These are phyloP conservation scores for Alternaria burnsii DNA, from an alignment of 2,329 filamentous ascomycete species.

Conservation along the genomic window DNA sequence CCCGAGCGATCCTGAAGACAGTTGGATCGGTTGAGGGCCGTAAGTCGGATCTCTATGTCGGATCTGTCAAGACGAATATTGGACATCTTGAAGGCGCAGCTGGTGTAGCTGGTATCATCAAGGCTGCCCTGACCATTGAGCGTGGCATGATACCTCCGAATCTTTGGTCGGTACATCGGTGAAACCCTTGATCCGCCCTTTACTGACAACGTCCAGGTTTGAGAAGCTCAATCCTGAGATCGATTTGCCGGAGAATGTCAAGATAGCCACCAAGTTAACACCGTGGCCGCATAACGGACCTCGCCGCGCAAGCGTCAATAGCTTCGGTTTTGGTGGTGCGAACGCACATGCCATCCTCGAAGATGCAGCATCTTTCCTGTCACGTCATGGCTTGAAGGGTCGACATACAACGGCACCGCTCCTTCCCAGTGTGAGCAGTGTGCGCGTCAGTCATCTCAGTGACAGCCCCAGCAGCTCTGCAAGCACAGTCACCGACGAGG, in stretches of 20 bases:
- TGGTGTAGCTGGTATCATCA: conserved; percentile 51
- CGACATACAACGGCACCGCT: conserved; percentile 26
- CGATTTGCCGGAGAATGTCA: conserved; percentile 6
- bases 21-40: conserved; percentile 13
- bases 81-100: conserved; percentile 54
- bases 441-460: not conserved
- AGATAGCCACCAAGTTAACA: conserved; percentile 8
- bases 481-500: conserved; percentile 6
- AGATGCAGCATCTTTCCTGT: conserved; percentile 11
- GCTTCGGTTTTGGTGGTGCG: conserved; percentile 57
- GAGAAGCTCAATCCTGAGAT: conserved; percentile 15
- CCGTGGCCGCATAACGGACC: conserved; percentile 35
- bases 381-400: conserved; percentile 6
- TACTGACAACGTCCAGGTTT: conserved; percentile 1
- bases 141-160: conserved; percentile 45
- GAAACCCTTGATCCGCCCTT: conserved; percentile 8
- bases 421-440: conserved; percentile 17
- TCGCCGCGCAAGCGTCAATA: conserved; percentile 56
- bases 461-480: conserved; percentile 6
- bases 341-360: conserved; percentile 42
- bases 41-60: conserved; percentile 17
- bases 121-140: conserved; percentile 52
- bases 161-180: conserved; percentile 28
- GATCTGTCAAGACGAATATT: conserved; percentile 50
- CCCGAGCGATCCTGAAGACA: conserved; percentile 29